Base-by-base conservation (phyloP, 176 grass and related monocot genomes). In the Neostapfia colusana region DNA sequence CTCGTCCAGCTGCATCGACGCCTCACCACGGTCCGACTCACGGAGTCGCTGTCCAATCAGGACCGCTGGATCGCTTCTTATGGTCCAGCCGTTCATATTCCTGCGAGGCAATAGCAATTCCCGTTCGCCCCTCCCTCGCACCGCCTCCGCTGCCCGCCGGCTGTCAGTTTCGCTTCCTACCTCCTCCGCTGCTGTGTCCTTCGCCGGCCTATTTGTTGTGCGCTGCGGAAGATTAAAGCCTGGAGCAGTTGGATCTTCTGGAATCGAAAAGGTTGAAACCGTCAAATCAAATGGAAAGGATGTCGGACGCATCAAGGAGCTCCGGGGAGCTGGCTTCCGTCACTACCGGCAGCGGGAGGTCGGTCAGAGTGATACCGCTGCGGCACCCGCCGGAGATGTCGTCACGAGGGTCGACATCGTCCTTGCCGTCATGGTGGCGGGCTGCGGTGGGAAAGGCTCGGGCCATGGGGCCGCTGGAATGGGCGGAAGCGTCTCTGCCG, bases 321-420 rank as follows among this genome's bases (percentile, higher is more conserved):
- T 76, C 65, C 2, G 58, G 69, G 53, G 85, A 90, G 42, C 68
- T 86, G 48, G 43, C 64, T 14, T 67, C 69, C 14, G 60, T 65
- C 16, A 37, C 21, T 26, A 78, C 42, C 28, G 81, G 69, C 27
- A 59, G 72, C 10, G 91, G 78, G 0, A 82, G 89, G 26, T 35
- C 91, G 21, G 84, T 89, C 79, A 84, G 80, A 59, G 89, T 97
- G 45, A 97, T 97, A 70, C 91, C 91, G 0, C 73, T 93, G 51
- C 84, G 90, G 63, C 71, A 93, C 28, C 91, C 91, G n/a, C 36
- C 43, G 55, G 62, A 82, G 31, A 21, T 76, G 39, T 37, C 71
- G 20, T 18, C 49, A 5, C 39, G 69, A 53, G 63, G 54, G 3
- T 7, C 81, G 60, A 34, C 56, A 8, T 20, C 54, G 18, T 79